A percentile compares a stretch with the other conserved stretches of the same genome.
phyloP scores from a whole-genome alignment of 179 eudicot genomes.

The Patellifolia procumbens region DNA sequence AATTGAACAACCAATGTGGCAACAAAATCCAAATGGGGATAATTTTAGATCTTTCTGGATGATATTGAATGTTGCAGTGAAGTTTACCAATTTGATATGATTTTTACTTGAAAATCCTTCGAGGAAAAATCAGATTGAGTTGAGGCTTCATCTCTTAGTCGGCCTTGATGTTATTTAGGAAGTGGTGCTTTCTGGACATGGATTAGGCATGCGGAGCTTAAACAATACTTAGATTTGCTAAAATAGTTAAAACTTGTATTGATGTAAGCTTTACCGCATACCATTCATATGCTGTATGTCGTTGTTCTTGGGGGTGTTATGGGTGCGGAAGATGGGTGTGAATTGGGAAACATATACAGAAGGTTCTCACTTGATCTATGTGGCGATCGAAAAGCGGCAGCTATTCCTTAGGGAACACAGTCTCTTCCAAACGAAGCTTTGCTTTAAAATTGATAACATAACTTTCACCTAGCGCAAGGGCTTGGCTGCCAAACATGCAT shows the following conservation, averaged over 20 bases:
- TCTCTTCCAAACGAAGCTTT: background rate
- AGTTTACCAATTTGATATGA: background rate
- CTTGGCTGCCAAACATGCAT: background rate
- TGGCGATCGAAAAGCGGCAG: background rate
- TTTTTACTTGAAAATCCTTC: background rate
- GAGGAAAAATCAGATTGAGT: background rate
- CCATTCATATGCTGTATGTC: background rate
- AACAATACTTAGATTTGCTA: background rate
- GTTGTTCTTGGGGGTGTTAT: background rate
- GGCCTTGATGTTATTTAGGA: background rate
- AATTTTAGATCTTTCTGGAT: background rate
- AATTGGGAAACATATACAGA: background rate
- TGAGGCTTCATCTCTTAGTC: background rate
- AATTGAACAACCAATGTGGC: background rate
- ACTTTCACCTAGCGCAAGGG: constrained; percentile 1
- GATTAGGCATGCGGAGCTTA: background rate
- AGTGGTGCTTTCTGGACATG: background rate
- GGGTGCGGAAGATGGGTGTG: background rate
- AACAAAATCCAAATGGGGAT: background rate
- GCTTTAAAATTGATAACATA: background rate
- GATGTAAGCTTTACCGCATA: background rate
- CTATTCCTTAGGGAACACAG: background rate
- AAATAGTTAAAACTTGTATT: background rate
- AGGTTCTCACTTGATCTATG: too few species aligned
- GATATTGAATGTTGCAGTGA: background rate